Conservation (phyloP, 1,139 yeast species). For the Candida freyschussii region DNA sequence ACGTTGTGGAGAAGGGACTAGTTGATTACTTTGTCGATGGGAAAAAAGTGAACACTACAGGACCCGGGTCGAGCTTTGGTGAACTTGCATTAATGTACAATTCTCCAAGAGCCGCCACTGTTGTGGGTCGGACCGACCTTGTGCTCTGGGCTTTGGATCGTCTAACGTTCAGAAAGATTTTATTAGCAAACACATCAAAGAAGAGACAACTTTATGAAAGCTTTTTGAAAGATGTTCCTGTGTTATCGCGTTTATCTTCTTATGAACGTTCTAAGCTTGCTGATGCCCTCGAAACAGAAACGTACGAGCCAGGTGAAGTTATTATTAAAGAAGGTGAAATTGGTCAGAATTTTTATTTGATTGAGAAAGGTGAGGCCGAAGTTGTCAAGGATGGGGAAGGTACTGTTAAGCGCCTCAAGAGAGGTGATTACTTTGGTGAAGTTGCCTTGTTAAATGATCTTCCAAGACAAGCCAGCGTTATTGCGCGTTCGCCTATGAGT, state of each 20-base stretch:
- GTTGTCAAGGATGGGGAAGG: constrained; percentile 56
- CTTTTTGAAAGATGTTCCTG: constrained; percentile 82
- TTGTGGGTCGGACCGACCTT: constrained; percentile 64
- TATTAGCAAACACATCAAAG: constrained; percentile 84
- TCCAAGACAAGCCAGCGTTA: constrained; percentile 93
- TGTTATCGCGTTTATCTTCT: constrained; percentile 62
- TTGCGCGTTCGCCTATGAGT: constrained; percentile 68
- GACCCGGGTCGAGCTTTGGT: constrained; percentile 90
- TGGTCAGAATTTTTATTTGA: constrained; percentile 88
- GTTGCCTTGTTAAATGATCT: constrained; percentile 85
- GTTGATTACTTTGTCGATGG: constrained; percentile 81
- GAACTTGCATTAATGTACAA: constrained; percentile 97
- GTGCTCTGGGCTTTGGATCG: constrained; percentile 92
- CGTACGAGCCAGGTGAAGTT: constrained; percentile 64
- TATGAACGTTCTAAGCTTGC: constrained; percentile 91
- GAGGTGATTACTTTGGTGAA: constrained; percentile 96
- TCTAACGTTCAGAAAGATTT: constrained; percentile 84
- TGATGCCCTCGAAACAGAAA: constrained; percentile 83
- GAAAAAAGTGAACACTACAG: constrained; percentile 64
- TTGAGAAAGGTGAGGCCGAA: constrained; percentile 82
- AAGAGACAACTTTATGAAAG: constrained; percentile 89
- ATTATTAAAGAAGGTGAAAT: constrained; percentile 85
- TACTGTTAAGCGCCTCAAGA: constrained; percentile 52
- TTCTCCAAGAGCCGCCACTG: constrained; percentile 97
- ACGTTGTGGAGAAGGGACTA: constrained; percentile 78